Conservation (phyloP, 148 eudicot genomes). For the Chenopodium berlandieri region DNA sequence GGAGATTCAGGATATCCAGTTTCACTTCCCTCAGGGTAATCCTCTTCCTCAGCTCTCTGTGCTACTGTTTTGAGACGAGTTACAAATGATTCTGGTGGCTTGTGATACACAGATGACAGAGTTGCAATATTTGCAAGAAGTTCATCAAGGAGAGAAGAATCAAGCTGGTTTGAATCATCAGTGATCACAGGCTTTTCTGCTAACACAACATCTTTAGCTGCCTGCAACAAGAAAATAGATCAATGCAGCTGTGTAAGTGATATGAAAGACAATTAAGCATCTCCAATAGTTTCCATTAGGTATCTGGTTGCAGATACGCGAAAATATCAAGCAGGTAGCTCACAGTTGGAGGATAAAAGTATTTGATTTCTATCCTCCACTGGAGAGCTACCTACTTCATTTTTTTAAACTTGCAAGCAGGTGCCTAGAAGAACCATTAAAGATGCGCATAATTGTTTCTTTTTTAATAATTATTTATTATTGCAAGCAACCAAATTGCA, state of each 20-base stretch:
- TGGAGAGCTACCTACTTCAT: too few relatives aligned
- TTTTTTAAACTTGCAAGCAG: too few relatives aligned
- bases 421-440: too few relatives aligned
- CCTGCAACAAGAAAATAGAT: slow-evolving; percentile 40
- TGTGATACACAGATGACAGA: slow-evolving; percentile 92
- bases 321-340: too few relatives aligned
- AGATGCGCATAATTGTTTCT: too few relatives aligned
- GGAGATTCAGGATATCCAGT: slow-evolving; percentile 66
- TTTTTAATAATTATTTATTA: too few relatives aligned
- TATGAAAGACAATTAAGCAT: too few relatives aligned
- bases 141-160: slow-evolving; percentile 92
- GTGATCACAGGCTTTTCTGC: slow-evolving; percentile 98
- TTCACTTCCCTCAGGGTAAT: slow-evolving; percentile 79
- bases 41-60: slow-evolving; percentile 87
- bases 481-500: too few relatives aligned
- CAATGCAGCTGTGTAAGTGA: not conserved
- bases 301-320: too few relatives aligned
- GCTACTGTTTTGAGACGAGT: slow-evolving; percentile 73
- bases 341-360: too few relatives aligned
- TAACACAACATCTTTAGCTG: slow-evolving; percentile 95
- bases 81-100: slow-evolving; percentile 92
- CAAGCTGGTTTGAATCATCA: slow-evolving; percentile 94
- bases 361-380: too few relatives aligned
- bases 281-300: too few relatives aligned
- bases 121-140: slow-evolving; percentile 96